A percentile compares a stretch with the other conserved stretches of the same genome.
phyloP scores from a whole-genome alignment of 768 basidiomycete species.

The Mycena alexandri region DNA sequence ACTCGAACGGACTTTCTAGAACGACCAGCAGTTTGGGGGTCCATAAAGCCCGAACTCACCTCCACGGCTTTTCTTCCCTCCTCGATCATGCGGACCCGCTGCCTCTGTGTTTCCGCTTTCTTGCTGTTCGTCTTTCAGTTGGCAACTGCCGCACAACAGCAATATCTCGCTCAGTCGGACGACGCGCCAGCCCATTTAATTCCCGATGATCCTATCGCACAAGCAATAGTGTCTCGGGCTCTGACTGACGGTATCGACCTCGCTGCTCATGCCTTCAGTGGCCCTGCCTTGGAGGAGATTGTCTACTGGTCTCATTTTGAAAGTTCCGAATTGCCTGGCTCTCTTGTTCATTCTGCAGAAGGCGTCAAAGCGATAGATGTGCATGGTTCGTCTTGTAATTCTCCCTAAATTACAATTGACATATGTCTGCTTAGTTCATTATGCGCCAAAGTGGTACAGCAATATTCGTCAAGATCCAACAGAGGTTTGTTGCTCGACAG shows the following conservation, averaged over 20 bases:
- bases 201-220: conserved; percentile 25
- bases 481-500: conserved; percentile 3
- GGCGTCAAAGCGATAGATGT: conserved; percentile 17
- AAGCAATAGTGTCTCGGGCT: conserved; percentile 17
- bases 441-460: conserved; percentile 30
- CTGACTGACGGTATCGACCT: conserved; percentile 26
- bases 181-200: neutral
- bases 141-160: neutral
- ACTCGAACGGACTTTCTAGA: too few species aligned
- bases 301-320: conserved; percentile 28
- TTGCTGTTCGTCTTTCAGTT: neutral
- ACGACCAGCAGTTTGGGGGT: neutral
- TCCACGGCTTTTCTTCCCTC: neutral
- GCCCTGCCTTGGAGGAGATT: conserved; percentile 28
- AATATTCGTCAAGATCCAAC: conserved; percentile 20
- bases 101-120: neutral
- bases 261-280: conserved; percentile 15
- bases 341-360: neutral
- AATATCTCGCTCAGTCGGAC: neutral
- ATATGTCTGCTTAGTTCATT: conserved; percentile 15
- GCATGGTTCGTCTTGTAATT: conserved; percentile 15
- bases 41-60: neutral
- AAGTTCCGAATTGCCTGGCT: neutral
- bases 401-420: neutral
- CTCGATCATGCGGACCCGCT: neutral